phyloP scores from a whole-genome alignment of 2,329 filamentous ascomycete species.

The Claviceps capensis region DNA sequence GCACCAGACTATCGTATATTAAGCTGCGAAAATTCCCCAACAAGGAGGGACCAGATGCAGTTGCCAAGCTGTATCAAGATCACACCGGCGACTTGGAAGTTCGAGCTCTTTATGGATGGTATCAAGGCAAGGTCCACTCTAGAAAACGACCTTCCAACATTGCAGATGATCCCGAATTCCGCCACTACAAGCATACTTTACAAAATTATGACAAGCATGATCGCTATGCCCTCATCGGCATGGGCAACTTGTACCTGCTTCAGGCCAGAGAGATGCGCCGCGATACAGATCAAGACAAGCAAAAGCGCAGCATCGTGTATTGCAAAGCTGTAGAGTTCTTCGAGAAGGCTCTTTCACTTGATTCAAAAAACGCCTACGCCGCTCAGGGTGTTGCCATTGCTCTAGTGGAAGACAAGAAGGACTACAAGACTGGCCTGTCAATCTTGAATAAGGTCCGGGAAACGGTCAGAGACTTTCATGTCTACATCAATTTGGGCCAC shows the following conservation, averaged over 20 bases:
- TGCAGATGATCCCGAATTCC: constrained; percentile 78
- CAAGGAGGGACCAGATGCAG: constrained; percentile 74
- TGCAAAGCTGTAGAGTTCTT: constrained; percentile 94
- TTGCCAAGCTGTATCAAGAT: constrained; percentile 73
- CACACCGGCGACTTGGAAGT: constrained; percentile 82
- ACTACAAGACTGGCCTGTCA: constrained; percentile 65
- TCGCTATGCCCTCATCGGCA: constrained; percentile 86
- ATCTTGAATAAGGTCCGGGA: constrained; percentile 87
- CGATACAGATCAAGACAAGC: constrained; percentile 77
- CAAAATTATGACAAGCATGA: constrained; percentile 96
- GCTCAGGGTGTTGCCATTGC: constrained; percentile 94
- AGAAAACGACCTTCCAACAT: constrained; percentile 73
- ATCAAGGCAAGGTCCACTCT: constrained; percentile 64
- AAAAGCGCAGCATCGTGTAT: constrained; percentile 78
- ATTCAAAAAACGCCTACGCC: constrained; percentile 88
- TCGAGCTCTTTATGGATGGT: constrained; percentile 89
- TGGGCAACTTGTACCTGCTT: constrained; percentile 85
- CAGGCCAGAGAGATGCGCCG: constrained; percentile 89
- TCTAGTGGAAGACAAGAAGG: constrained; percentile 86
- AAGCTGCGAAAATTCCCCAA: constrained; percentile 66
- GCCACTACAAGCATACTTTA: constrained; percentile 92
- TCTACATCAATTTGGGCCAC: constrained; percentile 88
- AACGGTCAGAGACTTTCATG: constrained; percentile 73
- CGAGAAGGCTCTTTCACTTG: constrained; percentile 90
- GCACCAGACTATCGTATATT: constrained; percentile 80